Evolutionary conservation across 2,329 filamentous ascomycete species (phyloP).

Genomic region (Trichoderma sp.): DNA sequence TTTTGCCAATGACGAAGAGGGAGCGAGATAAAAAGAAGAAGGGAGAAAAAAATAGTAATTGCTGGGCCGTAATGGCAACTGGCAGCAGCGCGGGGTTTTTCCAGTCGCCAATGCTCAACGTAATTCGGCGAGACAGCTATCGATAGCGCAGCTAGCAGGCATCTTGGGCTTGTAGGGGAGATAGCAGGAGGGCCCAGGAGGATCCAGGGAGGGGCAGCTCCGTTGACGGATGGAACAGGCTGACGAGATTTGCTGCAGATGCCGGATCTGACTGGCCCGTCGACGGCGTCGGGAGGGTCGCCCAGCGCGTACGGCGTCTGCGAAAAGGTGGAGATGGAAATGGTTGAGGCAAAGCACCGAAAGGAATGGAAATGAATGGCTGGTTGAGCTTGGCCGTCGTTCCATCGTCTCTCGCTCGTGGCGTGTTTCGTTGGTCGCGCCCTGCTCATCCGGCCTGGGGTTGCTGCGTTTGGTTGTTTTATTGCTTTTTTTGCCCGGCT

Average conservation of each 20-base stretch:
- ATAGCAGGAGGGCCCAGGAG: neutral
- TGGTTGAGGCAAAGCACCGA: neutral
- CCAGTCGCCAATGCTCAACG: constrained; percentile 4
- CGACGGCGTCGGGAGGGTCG: constrained; percentile 6
- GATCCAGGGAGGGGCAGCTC: constrained; percentile 22
- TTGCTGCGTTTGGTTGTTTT: neutral
- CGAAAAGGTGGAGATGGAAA: constrained; percentile 6
- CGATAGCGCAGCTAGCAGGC: constrained; percentile 11
- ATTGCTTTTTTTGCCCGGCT: neutral
- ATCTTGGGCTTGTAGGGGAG: neutral
- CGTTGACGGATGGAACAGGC: constrained; percentile 23
- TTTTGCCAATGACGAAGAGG: neutral
- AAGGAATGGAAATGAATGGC: neutral
- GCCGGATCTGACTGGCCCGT: constrained; percentile 6
- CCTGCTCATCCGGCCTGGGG: neutral
- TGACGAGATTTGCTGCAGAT: constrained; percentile 18
- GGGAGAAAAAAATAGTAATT: constrained; percentile 14
- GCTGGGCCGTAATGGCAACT: constrained; percentile 23
- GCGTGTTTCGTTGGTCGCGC: neutral
- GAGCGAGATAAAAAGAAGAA: constrained; percentile 16
- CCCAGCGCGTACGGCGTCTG: neutral
- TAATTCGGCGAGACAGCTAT: constrained; percentile 13
- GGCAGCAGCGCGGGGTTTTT: constrained; percentile 25
- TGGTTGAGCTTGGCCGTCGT: neutral
- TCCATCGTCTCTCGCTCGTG: neutral